Conservation (phyloP, 345 rosid species). For the Syzygium aromaticum region DNA sequence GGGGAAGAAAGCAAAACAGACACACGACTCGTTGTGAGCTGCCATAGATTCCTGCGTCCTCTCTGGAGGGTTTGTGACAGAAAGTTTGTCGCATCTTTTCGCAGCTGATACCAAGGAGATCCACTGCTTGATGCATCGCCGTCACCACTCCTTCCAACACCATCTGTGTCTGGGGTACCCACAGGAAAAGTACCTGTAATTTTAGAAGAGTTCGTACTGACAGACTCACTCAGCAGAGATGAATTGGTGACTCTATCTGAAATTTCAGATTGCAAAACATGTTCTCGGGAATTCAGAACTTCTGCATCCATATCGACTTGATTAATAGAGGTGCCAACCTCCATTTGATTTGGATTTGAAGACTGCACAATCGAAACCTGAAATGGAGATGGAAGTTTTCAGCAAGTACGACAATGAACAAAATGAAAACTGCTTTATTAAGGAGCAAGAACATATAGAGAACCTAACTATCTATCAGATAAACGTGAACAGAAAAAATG, state of each 20-base stretch:
- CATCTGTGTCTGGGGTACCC: conserved; percentile 23
- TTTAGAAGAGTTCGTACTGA: conserved; percentile 7
- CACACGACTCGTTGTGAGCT: conserved; percentile 85
- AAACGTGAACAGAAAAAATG: neutral
- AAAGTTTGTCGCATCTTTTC: conserved; percentile 78
- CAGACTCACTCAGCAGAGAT: conserved; percentile 27
- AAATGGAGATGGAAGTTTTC: neutral
- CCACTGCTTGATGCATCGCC: conserved; percentile 52
- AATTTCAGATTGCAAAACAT: conserved; percentile 26
- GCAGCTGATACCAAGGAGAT: conserved; percentile 89
- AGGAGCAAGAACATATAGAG: neutral
- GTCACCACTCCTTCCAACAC: conserved; percentile 40
- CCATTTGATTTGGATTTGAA: conserved; percentile 11
- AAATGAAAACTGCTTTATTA: neutral
- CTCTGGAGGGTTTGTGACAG: conserved; percentile 86
- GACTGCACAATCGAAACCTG: conserved; percentile 17
- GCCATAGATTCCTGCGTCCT: conserved; percentile 97
- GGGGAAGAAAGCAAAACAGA: conserved; percentile 90
- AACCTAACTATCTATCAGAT: neutral
- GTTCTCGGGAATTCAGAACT: conserved; percentile 23
- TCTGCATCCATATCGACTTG: conserved; percentile 23
- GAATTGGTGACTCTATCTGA: conserved; percentile 19
- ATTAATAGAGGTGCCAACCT: conserved; percentile 30
- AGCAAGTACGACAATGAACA: neutral
- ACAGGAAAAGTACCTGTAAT: conserved; percentile 4